These are phyloP conservation scores for Argentina anserina DNA, from an alignment of 306 rosid species.

Conservation along the genomic window DNA sequence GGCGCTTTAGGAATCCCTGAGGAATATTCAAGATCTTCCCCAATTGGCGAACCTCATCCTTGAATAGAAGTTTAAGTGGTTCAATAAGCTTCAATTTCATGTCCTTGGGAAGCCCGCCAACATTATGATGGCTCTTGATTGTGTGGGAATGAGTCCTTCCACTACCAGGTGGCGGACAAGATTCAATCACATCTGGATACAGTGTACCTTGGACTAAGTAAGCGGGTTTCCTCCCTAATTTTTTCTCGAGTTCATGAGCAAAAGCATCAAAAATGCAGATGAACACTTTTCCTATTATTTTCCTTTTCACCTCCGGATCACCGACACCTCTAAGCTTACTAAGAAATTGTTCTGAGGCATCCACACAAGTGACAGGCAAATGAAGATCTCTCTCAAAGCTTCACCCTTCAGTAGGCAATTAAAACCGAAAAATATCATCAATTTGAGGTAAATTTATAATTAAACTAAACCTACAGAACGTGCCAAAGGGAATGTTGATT, in stretches of 20 bases:
- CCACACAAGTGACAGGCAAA: conserved; percentile 78
- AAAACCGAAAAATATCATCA: background rate
- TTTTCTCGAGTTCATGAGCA: conserved; percentile 63
- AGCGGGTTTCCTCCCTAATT: conserved; percentile 57
- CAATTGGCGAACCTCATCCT: conserved; percentile 92
- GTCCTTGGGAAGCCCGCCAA: conserved; percentile 97
- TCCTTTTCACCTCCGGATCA: conserved; percentile 90
- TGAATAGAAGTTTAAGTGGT: conserved; percentile 86
- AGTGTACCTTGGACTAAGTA: conserved; percentile 90
- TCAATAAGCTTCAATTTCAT: conserved; percentile 94
- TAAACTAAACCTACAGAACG: background rate
- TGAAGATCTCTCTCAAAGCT: conserved; percentile 87
- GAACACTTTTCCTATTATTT: conserved; percentile 89
- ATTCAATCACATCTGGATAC: conserved; percentile 93
- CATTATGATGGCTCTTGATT: conserved; percentile 97
- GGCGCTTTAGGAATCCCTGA: conserved; percentile 73
- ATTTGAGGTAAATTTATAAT: background rate
- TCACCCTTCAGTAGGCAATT: background rate
- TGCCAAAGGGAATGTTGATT: background rate
- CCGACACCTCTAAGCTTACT: conserved; percentile 67
- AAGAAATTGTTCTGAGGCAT: conserved; percentile 70
- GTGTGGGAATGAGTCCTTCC: conserved; percentile 93
- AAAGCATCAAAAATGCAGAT: conserved; percentile 74
- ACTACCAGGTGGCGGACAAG: conserved; percentile 96
- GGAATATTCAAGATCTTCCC: conserved; percentile 86